A percentile compares a stretch with the other conserved stretches of the same genome.
Evolutionary conservation across 2,329 filamentous ascomycete species (phyloP).

Genomic region (Ascochyta fabae): DNA sequence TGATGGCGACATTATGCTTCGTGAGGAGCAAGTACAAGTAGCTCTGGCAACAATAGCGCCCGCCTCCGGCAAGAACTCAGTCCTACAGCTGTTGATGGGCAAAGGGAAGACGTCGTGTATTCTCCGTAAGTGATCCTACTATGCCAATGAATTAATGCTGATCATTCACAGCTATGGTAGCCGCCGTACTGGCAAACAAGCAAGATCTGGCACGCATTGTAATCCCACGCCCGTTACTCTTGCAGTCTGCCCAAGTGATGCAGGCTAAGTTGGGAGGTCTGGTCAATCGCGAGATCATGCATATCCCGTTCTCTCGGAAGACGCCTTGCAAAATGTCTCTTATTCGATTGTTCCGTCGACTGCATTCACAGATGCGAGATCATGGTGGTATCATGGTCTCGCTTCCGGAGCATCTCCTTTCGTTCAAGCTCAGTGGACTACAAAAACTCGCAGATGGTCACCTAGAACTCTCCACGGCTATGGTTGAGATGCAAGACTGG

Average conservation of each 20-base stretch:
- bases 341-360: conserved; percentile 42
- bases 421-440: conserved; percentile 67
- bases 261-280: conserved; percentile 63
- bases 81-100: conserved; percentile 73
- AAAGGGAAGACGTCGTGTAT: conserved; percentile 72
- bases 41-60: conserved; percentile 66
- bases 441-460: conserved; percentile 62
- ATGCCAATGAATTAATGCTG: conserved; percentile 60
- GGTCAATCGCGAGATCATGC: conserved; percentile 59
- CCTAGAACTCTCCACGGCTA: conserved; percentile 50
- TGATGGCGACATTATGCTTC: conserved; percentile 68
- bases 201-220: conserved; percentile 59
- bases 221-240: conserved; percentile 63
- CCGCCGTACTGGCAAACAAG: conserved; percentile 51
- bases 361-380: conserved; percentile 53
- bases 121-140: conserved; percentile 25
- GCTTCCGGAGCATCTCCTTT: conserved; percentile 69
- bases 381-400: conserved; percentile 63
- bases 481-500: conserved; percentile 61
- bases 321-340: conserved; percentile 46
- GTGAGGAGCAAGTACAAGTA: conserved; percentile 67
- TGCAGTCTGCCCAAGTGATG: conserved; percentile 64
- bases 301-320: conserved; percentile 65
- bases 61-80: conserved; percentile 59
- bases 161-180: conserved; percentile 59